These are phyloP conservation scores for Ajuga reptans DNA, from an alignment of 305 asterid species.

Conservation along the genomic window DNA sequence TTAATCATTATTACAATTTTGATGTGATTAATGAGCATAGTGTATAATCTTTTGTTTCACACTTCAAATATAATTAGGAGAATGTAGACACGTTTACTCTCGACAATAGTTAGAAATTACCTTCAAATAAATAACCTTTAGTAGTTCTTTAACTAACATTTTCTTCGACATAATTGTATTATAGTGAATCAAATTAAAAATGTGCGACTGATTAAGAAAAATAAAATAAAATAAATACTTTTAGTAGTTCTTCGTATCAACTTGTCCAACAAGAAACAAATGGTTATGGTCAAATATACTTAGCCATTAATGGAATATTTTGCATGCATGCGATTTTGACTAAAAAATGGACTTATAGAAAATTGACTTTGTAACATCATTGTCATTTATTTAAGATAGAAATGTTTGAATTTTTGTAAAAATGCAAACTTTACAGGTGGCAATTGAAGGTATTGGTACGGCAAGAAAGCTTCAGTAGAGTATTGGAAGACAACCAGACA, in stretches of 20 bases:
- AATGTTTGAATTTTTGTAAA: background rate
- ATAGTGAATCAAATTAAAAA: no score
- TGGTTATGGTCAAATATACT: background rate
- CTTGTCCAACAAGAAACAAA: background rate
- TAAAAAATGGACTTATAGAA: background rate
- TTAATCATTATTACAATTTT: no score
- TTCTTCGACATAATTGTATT: no score
- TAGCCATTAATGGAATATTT: background rate
- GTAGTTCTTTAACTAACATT: no score
- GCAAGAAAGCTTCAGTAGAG: conserved; percentile 8
- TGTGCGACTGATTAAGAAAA: no score
- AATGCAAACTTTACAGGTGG: conserved; percentile 19
- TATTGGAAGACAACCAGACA: conserved; percentile 33
- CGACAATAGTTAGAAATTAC: no score
- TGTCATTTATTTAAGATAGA: background rate
- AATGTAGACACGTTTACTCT: no score
- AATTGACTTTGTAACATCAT: background rate
- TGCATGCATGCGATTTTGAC: background rate
- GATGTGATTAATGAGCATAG: no score
- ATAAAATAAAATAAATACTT: no score
- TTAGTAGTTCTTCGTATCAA: background rate
- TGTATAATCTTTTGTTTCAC: no score
- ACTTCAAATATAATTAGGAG: no score
- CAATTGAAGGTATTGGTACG: conserved; percentile 3
- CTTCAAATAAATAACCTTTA: no score